phyloP scores from a whole-genome alignment of 2,329 filamentous ascomycete genomes.

The Trichoderma koningiopsis region DNA sequence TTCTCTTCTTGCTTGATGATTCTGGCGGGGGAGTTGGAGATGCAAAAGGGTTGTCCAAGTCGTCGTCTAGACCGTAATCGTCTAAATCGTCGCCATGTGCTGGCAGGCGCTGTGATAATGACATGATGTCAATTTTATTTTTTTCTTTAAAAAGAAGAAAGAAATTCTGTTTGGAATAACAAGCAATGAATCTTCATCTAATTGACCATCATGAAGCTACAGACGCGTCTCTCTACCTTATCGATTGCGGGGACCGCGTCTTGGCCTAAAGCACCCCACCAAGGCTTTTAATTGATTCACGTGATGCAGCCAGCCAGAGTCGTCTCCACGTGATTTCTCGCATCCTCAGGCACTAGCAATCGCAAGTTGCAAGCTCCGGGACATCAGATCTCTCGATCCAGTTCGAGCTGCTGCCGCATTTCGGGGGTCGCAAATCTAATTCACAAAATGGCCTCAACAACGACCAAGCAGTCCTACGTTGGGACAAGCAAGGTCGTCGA shows the following conservation, averaged over 20 bases:
- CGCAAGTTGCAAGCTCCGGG: slow-evolving; percentile 33
- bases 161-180: background rate
- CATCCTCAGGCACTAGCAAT: slow-evolving; percentile 37
- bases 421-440: slow-evolving; percentile 33
- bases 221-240: slow-evolving; percentile 28
- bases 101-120: slow-evolving; percentile 26
- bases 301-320: background rate
- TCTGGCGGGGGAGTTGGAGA: slow-evolving; percentile 49
- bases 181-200: background rate
- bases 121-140: slow-evolving; percentile 26
- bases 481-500: slow-evolving; percentile 70
- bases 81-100: slow-evolving; percentile 65
- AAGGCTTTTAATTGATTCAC: slow-evolving; percentile 19
- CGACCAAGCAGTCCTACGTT: slow-evolving; percentile 44
- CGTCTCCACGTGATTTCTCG: slow-evolving; percentile 36
- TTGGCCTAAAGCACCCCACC: background rate
- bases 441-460: slow-evolving; percentile 43
- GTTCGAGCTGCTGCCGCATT: slow-evolving; percentile 32
- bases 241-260: slow-evolving; percentile 25
- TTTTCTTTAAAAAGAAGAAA: background rate
- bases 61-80: slow-evolving; percentile 69
- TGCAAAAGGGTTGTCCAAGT: slow-evolving; percentile 51
- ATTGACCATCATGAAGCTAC: background rate
- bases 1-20: slow-evolving; percentile 50
- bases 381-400: slow-evolving; percentile 33